Conservation (phyloP, 331 rosid species). For the Malus hybrid region DNA sequence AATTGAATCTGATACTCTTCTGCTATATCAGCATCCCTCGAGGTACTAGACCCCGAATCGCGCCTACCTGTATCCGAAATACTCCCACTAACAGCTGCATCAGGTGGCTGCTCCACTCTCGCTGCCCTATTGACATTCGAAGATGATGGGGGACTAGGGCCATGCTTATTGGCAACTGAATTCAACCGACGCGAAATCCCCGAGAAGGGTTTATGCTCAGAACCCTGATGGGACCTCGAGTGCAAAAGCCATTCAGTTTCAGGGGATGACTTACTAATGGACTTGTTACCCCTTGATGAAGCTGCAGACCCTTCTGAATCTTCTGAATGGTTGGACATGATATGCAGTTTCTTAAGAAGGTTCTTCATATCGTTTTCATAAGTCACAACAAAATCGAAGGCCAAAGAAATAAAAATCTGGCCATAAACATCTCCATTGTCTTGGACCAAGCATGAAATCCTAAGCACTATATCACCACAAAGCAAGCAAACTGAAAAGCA, state of each 20-base stretch:
- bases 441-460: slow-evolving; percentile 58
- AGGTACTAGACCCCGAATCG: slow-evolving; percentile 59
- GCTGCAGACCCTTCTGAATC: slow-evolving; percentile 49
- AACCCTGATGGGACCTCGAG: slow-evolving; percentile 33
- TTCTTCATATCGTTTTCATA: slow-evolving; percentile 64
- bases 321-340: slow-evolving; percentile 60
- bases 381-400: slow-evolving; percentile 19
- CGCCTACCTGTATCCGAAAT: slow-evolving; percentile 43
- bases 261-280: slow-evolving; percentile 39
- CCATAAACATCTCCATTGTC: slow-evolving; percentile 66
- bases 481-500: slow-evolving; percentile 20
- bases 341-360: slow-evolving; percentile 83
- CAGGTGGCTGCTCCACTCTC: slow-evolving; percentile 48
- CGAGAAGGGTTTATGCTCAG: slow-evolving; percentile 57
- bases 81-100: slow-evolving; percentile 37
- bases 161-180: slow-evolving; percentile 56
- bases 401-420: slow-evolving; percentile 44
- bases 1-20: slow-evolving; percentile 87
- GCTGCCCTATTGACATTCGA: slow-evolving; percentile 25
- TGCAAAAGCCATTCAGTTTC: slow-evolving; percentile 47
- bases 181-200: slow-evolving; percentile 73
- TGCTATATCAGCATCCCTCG: slow-evolving; percentile 80
- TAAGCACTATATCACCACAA: slow-evolving; percentile 24
- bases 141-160: slow-evolving; percentile 43
- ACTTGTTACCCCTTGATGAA: slow-evolving; percentile 53